Base-by-base conservation (phyloP, 208 protist genomes). In the Acanthamoeba lenticulata region DNA sequence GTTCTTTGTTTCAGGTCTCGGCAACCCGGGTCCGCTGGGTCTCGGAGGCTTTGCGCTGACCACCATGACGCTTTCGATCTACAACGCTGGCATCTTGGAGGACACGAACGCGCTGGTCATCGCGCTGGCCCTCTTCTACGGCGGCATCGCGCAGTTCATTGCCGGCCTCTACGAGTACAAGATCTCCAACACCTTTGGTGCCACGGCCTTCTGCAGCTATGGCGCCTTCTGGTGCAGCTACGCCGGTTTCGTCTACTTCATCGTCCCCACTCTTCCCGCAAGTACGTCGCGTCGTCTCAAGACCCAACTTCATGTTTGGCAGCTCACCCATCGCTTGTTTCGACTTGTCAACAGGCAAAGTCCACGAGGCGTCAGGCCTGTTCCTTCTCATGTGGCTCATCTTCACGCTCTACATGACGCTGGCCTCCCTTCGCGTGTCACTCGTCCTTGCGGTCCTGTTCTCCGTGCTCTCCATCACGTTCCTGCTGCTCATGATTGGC, bases 141-240 rank as follows among this genome's bases (percentile, higher is more conserved):
- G 83, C 15, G 83, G 83, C 83, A 90, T 90, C 57, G 83, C 83
- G 29, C 83, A 90, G 34, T 90, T 90, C 83, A 90, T 90, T 40
- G 83, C 83, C 57, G 83, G 83, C 6, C 49, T 90, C 9, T 90
- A 90, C 36, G 83, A 90, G 36, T 90, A 42, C 47, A 90, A 45
- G 36, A 90, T 90, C 15, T 36, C 15, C 3, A 90, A 90, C 83
- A 90, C 83, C 5, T 90, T 90, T 38, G 83, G 83, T 42, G 83
- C 83, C 6, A 90, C 83, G 1, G 83, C 83, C 11, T 90, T 90
- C 47, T 90, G 83, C 3, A 90, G 83, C 83, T 90, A 90, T 17
- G 83, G 83, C 47, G 83, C 83, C 13, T 90, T 90, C 83, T 90
- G 83, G 83, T 90, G 83, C 83, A 90, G 83, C 83, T 90, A 69